Evolutionary conservation across 2,329 filamentous ascomycete genomes (phyloP).

Genomic region (Botrytis squamosa): DNA sequence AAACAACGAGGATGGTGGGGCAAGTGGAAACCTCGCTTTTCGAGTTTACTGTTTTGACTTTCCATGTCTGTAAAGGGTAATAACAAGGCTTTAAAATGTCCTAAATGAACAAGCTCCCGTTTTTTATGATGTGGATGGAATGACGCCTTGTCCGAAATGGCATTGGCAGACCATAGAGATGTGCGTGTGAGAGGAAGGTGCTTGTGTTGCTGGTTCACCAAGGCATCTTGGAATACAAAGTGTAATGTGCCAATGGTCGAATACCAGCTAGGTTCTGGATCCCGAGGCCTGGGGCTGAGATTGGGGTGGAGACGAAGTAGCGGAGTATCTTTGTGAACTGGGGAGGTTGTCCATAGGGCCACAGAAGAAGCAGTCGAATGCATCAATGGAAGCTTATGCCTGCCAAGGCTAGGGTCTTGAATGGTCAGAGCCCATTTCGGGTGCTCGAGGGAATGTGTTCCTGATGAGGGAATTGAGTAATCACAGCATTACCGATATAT

Average conservation of each 20-base stretch:
- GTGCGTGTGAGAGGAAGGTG: slow-evolving; percentile 25
- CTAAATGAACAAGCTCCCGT: not conserved
- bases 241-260: slow-evolving; percentile 26
- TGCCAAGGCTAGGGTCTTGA: slow-evolving; percentile 15
- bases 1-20: slow-evolving; percentile 24
- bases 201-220: slow-evolving; percentile 23
- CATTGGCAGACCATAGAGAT: slow-evolving; percentile 33
- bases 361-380: slow-evolving; percentile 20
- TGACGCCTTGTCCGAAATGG: slow-evolving; percentile 31
- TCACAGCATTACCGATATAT: slow-evolving; percentile 7
- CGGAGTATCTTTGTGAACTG: slow-evolving; percentile 11
- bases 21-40: slow-evolving; percentile 19
- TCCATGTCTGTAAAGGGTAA: slow-evolving; percentile 18
- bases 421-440: not conserved
- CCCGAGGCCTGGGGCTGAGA: slow-evolving; percentile 28
- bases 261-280: slow-evolving; percentile 28
- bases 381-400: slow-evolving; percentile 19
- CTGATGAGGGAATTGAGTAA: slow-evolving; percentile 9
- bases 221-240: slow-evolving; percentile 20
- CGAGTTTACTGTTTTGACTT: slow-evolving; percentile 17
- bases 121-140: slow-evolving; percentile 6
- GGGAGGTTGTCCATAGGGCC: slow-evolving; percentile 15
- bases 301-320: slow-evolving; percentile 20
- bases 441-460: not conserved
- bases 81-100: not conserved